These are phyloP conservation scores for Prunus mongolica DNA, from an alignment of 306 rosid species.

Conservation along the genomic window DNA sequence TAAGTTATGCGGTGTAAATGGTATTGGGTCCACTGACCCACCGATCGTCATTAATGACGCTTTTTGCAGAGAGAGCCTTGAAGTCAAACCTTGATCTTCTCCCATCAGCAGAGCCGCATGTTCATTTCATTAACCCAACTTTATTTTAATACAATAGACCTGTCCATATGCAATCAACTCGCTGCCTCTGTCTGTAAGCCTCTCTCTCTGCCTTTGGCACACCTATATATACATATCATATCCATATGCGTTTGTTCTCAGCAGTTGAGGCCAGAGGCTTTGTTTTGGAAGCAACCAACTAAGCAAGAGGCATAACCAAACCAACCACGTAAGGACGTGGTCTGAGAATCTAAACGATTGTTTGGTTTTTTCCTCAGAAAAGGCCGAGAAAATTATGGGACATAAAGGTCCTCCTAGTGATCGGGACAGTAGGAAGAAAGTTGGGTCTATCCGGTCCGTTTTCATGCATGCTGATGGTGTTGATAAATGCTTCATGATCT, in stretches of 20 bases:
- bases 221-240: neutral
- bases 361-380: slow-evolving; percentile 18
- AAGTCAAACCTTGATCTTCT: neutral
- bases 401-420: neutral
- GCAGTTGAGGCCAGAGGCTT: neutral
- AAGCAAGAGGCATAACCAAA: neutral
- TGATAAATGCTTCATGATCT: slow-evolving; percentile 50
- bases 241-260: neutral
- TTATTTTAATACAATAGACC: neutral
- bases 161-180: neutral
- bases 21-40: neutral
- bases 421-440: slow-evolving; percentile 17
- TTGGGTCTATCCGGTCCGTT: slow-evolving; percentile 49
- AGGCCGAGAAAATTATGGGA: slow-evolving; percentile 16
- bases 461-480: slow-evolving; percentile 72
- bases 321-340: neutral
- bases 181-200: neutral
- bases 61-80: neutral
- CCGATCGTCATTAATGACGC: slow-evolving; percentile 13
- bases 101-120: neutral
- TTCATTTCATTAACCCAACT: neutral
- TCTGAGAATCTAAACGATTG: neutral
- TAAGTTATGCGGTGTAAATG: too few species aligned
- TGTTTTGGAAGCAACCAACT: neutral
- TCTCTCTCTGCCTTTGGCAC: neutral